Base-by-base conservation (phyloP, 306 rosid species). In the Rubus parviflorus region DNA sequence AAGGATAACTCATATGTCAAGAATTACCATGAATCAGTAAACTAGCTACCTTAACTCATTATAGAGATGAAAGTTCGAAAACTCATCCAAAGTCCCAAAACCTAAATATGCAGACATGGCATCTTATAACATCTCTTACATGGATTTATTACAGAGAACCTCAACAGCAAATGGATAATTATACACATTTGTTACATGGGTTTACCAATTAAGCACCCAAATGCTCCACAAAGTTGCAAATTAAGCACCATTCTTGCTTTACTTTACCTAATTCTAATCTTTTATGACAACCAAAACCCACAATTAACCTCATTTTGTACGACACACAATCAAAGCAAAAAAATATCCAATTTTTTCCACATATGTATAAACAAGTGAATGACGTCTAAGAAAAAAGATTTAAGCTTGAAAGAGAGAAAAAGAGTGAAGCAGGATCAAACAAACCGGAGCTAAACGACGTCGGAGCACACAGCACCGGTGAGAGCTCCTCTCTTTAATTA, bases 151-250 rank as follows among this genome's bases (percentile, higher is more conserved):
- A 25, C 54, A 71, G 25, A 47, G 41, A 49, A 48, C 49, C 56
- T 61, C 63, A 4, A 68, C 74, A 45, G 35, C 53, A 46, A 77
- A 51, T 8, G n/a, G 11, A 10, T 20, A 16, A 67, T 63, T 75
- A 17, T 58, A 57, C 72, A 76, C 60, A 77, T 22, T 74, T 75
- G 75, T 56, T 76, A 65, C 41, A 49, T 38, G 68, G 80, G 76
- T 64, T 74, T n/a, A 20, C 22, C n/a, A 43, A n/a, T 3, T 43
- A 75, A 76, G 42, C 43, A 77, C 23, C 53, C 56, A 75, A 81
- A 77, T 72, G 76, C 71, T 62, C 58, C 78, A 69, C 63, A 69
- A 47, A 61, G 40, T 49, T 76, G 23, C 75, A 74, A 68, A 74
- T 30, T 30, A 30, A 30, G 79, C 73, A 66, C 11, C 58, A 73